Evolutionary conservation across 2,329 filamentous ascomycete species (phyloP).

Genomic region (Chaetomium sp.): DNA sequence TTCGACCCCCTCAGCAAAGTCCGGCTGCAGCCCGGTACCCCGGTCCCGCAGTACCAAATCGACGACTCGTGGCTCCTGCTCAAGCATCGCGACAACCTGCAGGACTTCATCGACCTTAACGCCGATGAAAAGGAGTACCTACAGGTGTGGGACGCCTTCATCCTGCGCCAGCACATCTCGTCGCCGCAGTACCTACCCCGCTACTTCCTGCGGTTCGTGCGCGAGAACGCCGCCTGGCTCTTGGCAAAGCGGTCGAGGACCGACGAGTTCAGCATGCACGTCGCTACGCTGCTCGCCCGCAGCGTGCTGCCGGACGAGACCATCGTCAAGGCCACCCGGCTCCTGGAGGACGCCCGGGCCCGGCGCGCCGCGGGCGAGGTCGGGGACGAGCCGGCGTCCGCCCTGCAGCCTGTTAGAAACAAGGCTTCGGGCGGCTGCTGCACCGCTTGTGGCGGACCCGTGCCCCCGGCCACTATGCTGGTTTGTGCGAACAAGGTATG

Average conservation of each 20-base stretch:
- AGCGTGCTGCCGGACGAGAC: constrained; percentile 50
- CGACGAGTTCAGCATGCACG: constrained; percentile 58
- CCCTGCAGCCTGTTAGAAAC: constrained; percentile 40
- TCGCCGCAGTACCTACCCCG: constrained; percentile 55
- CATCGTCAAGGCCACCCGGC: constrained; percentile 46
- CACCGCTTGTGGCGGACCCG: constrained; percentile 50
- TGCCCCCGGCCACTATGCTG: constrained; percentile 51
- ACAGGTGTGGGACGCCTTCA: constrained; percentile 59
- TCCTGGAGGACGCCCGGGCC: constrained; percentile 47
- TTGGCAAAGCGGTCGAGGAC: constrained; percentile 50
- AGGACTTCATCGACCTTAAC: constrained; percentile 59
- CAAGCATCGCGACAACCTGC: constrained; percentile 60
- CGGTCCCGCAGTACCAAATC: constrained; percentile 47
- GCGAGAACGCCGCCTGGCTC: constrained; percentile 56
- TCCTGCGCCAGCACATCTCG: constrained; percentile 54
- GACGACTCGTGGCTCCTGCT: constrained; percentile 60
- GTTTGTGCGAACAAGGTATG: constrained; percentile 55
- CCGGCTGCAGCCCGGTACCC: constrained; percentile 51
- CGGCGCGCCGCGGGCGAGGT: background rate
- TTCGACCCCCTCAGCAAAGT: constrained; percentile 61
- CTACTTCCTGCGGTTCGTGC: constrained; percentile 55
- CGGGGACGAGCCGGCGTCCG: constrained; percentile 22
- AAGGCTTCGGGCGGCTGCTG: constrained; percentile 48
- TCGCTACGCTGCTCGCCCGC: constrained; percentile 53
- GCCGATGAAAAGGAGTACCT: constrained; percentile 60